phyloP scores from a whole-genome alignment of 106 monocot genomes.

The Acorus calamus region DNA sequence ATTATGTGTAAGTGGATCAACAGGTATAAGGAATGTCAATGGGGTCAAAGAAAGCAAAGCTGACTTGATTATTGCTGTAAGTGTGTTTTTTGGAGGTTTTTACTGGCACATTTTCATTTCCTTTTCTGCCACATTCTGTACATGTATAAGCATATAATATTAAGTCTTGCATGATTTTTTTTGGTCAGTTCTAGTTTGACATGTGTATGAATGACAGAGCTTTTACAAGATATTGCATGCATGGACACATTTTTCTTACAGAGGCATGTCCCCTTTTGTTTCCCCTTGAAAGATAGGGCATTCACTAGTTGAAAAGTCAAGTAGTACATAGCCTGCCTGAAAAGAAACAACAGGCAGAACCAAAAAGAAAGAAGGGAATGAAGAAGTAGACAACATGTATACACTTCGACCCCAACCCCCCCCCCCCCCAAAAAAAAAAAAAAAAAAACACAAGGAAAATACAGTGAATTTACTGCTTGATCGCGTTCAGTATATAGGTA shows the following conservation, averaged over 20 bases:
- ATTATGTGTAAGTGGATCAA: conserved; percentile 51
- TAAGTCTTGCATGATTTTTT: background rate
- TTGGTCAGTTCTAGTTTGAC: too few species aligned
- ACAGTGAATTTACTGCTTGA: background rate
- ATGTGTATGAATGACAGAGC: too few species aligned
- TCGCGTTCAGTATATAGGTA: background rate
- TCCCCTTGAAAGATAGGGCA: too few species aligned
- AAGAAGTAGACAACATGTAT: too few species aligned
- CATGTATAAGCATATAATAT: background rate
- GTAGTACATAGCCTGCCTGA: too few species aligned
- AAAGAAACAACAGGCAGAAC: too few species aligned
- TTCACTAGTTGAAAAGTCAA: too few species aligned
- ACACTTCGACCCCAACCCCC: too few species aligned
- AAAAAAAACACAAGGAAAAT: background rate
- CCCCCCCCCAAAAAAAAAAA: background rate
- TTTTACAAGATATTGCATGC: too few species aligned
- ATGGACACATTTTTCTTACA: too few species aligned
- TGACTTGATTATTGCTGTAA: conserved; percentile 89
- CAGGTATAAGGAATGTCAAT: conserved; percentile 37
- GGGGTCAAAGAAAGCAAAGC: conserved; percentile 61
- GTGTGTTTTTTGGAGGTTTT: conserved; percentile 5
- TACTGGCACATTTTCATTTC: background rate
- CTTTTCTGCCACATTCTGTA: background rate
- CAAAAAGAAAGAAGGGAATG: too few species aligned
- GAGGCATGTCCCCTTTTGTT: too few species aligned